Conservation (phyloP, 768 basidiomycete species). For the Suillus sp. region DNA sequence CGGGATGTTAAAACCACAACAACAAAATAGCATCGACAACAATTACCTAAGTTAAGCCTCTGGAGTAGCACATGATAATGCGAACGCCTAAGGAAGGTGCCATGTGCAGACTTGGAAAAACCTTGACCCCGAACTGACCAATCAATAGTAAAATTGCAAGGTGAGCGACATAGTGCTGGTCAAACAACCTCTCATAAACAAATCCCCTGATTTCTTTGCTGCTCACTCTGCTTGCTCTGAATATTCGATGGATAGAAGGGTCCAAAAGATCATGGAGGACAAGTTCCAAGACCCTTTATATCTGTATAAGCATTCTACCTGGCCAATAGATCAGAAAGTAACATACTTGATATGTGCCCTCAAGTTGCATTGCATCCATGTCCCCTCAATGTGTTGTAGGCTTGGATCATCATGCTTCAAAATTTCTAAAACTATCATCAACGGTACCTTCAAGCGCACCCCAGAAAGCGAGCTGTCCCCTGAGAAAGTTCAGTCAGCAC, state of each 20-base stretch:
- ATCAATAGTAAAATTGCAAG: conserved; percentile 61
- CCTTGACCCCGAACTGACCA: too few relatives aligned
- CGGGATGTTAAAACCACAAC: conserved; percentile 1
- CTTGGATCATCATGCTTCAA: conserved; percentile 75
- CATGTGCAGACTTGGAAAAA: too few relatives aligned
- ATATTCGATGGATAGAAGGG: conserved; percentile 58
- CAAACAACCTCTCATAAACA: conserved; percentile 72
- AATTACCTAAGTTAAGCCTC: too few relatives aligned
- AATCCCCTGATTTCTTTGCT: conserved; percentile 70
- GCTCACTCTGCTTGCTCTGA: conserved; percentile 52
- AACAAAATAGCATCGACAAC: too few relatives aligned
- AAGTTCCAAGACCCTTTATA: conserved; percentile 81
- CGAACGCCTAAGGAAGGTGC: too few relatives aligned
- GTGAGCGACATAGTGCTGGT: conserved; percentile 73
- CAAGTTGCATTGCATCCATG: conserved; percentile 95
- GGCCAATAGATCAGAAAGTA: background rate
- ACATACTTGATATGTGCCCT: conserved; percentile 85
- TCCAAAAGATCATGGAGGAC: conserved; percentile 78
- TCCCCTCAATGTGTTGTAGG: conserved; percentile 81
- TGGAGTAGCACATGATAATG: too few relatives aligned
- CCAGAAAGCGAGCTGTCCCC: conserved; percentile 85
- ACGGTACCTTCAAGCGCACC: conserved; percentile 77
- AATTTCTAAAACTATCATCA: conserved; percentile 86
- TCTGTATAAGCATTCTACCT: conserved; percentile 6
- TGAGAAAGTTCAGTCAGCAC: conserved; percentile 32